Percentiles rank a stretch among this genome's conserved stretches.
Evolutionary conservation across 805 yeast species (phyloP).

Genomic region (Candida nanaspora): DNA sequence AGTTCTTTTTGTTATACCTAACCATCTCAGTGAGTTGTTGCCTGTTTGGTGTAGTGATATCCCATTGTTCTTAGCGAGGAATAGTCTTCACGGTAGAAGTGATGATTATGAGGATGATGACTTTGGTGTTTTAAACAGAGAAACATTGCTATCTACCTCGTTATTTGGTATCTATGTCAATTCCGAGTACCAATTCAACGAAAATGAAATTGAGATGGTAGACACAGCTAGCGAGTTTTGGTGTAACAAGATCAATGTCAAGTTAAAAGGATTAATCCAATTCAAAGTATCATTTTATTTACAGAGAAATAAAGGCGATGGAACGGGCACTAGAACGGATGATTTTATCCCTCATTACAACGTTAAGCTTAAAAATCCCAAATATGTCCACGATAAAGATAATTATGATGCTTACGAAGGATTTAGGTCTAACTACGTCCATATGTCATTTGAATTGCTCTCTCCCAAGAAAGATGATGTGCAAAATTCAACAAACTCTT

Average conservation of each 20-base stretch:
- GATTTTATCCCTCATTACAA: constrained; percentile 51
- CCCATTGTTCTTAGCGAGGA: constrained; percentile 39
- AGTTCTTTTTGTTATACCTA: constrained; percentile 69
- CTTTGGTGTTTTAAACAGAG: constrained; percentile 1
- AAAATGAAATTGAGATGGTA: constrained; percentile 4
- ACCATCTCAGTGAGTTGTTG: constrained; percentile 49
- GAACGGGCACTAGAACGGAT: constrained; percentile 26
- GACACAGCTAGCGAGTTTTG: constrained; percentile 9
- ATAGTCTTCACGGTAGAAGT: constrained; percentile 5
- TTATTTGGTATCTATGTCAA: constrained; percentile 19
- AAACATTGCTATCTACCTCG: constrained; percentile 11
- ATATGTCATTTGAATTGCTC: constrained; percentile 49
- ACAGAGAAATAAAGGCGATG: constrained; percentile 34
- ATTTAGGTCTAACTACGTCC: constrained; percentile 73
- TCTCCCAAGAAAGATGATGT: constrained; percentile 24
- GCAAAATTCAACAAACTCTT: constrained; percentile 41
- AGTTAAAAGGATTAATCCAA: constrained; percentile 52
- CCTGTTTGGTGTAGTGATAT: constrained; percentile 53
- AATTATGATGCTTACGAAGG: constrained; percentile 72
- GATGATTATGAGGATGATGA: background rate
- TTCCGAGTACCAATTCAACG: constrained; percentile 5
- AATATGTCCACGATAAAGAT: constrained; percentile 32
- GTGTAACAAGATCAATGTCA: constrained; percentile 49
- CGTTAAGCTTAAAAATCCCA: constrained; percentile 46
- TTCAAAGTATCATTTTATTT: constrained; percentile 53